phyloP scores from a whole-genome alignment of 306 rosid species.

The Trifolium repens region DNA sequence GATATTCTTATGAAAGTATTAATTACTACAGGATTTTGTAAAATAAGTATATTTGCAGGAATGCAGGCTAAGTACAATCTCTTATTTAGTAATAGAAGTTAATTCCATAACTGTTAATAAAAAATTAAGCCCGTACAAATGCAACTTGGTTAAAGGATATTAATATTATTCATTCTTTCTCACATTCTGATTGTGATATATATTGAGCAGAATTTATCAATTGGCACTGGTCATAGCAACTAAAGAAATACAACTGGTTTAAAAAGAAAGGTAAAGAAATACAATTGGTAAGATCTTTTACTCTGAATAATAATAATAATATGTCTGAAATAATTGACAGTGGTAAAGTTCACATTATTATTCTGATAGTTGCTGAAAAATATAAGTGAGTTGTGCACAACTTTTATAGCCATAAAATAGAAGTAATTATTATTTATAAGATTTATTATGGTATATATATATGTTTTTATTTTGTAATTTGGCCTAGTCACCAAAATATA shows the following conservation, averaged over 20 bases:
- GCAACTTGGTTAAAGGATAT: constrained; percentile 2
- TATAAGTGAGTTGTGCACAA: background rate
- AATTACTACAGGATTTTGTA: background rate
- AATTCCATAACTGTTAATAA: background rate
- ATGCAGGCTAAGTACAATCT: background rate
- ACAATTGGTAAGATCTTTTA: constrained; percentile 1
- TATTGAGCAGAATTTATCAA: background rate
- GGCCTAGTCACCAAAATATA: too few species aligned
- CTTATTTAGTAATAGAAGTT: background rate
- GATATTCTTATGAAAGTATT: background rate
- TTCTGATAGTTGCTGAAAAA: constrained; percentile 3
- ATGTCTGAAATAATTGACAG: background rate
- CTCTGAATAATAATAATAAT: background rate
- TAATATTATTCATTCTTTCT: background rate
- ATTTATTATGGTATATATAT: too few species aligned
- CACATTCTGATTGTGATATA: background rate
- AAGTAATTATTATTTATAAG: background rate
- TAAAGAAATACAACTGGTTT: background rate
- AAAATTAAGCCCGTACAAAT: background rate
- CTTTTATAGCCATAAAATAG: background rate
- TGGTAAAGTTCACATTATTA: constrained; percentile 11
- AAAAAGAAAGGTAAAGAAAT: background rate
- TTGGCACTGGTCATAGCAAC: background rate
- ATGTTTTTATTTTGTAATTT: too few species aligned
- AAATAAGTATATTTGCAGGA: background rate